Base-by-base conservation (phyloP, 768 basidiomycete genomes). In the Boletellus ananiceps region DNA sequence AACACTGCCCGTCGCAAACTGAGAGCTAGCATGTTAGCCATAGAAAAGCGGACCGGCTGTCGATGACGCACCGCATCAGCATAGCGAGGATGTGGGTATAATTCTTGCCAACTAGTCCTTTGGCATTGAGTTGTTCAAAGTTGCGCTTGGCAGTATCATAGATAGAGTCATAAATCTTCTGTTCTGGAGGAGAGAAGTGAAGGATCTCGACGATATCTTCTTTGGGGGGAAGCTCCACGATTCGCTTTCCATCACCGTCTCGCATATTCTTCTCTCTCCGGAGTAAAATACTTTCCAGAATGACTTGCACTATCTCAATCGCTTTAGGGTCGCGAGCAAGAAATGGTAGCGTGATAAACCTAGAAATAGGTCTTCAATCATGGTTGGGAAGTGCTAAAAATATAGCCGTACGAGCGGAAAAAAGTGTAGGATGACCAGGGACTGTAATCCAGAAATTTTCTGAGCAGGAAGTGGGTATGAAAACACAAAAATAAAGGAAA, bases 231-330 rank as follows among this genome's bases (percentile, higher is more conserved):
- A 98, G 71, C 37, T 93, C 83, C 1, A 97, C 91, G 40, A 98
- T 96, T 45, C 74, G 80, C 46, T 88, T 86, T 8, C 95, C 95
- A 56, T 92, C 81, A 32, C 69, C 74, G 68, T 94, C 94, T 33
- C 81, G 80, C 90, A 93, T 95, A 46, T 80, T 85, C 73, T 98
- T 98, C 68, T 97, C 94, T 54, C 95, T 79, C 13, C 95, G 79
- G 8, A 98, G 73, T 5, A 98, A 72, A 42, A 91, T 78, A 32
- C 83, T 90, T 65, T 95, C 92, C 15, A 97, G 75, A 51, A 97
- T 93, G 49, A 93, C 87, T 68, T 97, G 94, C 0, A 97, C 93
- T 38, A 97, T 85, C 59, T 95, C 92, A 41, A 97, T 86, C 0
- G 92, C 94, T 61, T 93, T 93, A 0, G 89, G 83, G 65, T 97